Evolutionary conservation across 805 yeast species (phyloP).

Genomic region (Candida corydali): DNA sequence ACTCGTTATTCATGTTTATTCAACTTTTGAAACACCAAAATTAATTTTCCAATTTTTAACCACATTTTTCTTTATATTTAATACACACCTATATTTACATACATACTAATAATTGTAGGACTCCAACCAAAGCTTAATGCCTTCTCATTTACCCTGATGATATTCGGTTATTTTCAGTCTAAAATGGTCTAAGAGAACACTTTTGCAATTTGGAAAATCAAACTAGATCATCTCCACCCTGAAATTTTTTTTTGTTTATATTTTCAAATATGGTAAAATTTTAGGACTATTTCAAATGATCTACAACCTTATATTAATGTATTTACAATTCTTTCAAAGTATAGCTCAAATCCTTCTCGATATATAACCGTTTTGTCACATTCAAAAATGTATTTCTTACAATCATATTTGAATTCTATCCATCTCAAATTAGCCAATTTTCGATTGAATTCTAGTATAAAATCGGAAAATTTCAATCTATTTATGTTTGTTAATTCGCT

Average conservation of each 20-base stretch:
- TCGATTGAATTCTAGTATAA: conserved; percentile 6
- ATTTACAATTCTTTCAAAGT: conserved; percentile 8
- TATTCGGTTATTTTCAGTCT: conserved; percentile 47
- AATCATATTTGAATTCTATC: conserved; percentile 4
- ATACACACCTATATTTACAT: neutral
- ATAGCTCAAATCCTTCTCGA: conserved; percentile 7
- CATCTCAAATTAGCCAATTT: conserved; percentile 9
- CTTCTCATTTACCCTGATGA: conserved; percentile 46
- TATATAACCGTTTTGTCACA: conserved; percentile 1
- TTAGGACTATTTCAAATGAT: conserved; percentile 30
- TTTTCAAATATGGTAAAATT: conserved; percentile 9
- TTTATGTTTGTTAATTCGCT: conserved; percentile 1
- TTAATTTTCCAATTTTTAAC: too few relatives aligned
- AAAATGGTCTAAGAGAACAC: conserved; percentile 44
- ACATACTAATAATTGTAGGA: neutral
- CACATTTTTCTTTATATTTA: too few relatives aligned
- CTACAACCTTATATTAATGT: conserved; percentile 15
- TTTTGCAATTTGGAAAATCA: conserved; percentile 40
- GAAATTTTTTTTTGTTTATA: conserved; percentile 12
- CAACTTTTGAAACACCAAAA: too few relatives aligned
- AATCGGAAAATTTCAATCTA: conserved; percentile 5
- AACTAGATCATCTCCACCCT: conserved; percentile 46
- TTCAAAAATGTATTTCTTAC: conserved; percentile 6
- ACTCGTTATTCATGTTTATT: too few relatives aligned
- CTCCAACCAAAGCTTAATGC: conserved; percentile 39